Base-by-base conservation (phyloP, 768 basidiomycete species). In the Naematelia encephala region DNA sequence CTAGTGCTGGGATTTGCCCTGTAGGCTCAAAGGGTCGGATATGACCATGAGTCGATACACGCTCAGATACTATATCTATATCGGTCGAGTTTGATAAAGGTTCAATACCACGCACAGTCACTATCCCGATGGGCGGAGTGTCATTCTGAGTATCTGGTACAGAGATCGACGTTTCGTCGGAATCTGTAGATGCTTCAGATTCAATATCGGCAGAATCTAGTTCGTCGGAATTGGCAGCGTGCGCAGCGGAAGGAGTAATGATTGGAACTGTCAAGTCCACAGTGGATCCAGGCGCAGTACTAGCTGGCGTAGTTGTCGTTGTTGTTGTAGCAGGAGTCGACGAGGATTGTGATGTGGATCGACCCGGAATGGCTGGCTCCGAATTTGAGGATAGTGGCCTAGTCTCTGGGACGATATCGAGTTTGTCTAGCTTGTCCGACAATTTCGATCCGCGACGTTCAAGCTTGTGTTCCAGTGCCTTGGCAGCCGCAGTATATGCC, bases 21-120 rank as follows among this genome's bases (percentile, higher is more conserved):
- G 71, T 59, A 19, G 72, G 57, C 55, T 76, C 75, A 52, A 76
- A 70, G 11, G 66, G 61, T 5, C 75, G 43, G 30, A 74, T 72
- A 21, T 57, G 42, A 10, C 75, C 75, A 23, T 68, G 64, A 3
- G 67, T 71, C n/a, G 66, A 68, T 5, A 76, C 63, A 25, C 75
- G 49, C 49, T 76, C 71, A 4, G 73, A 47, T 23, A 74, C 68
- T 42, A 76, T 73, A 47, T 65, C 58, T n/a, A n/a, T n/a, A n/a
- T n/a, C n/a, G n/a, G 63, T 56, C 19, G 59, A 29, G 13, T 56
- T 57, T 21, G 54, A 54, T 11, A 55, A 29, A 1, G 59, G 62
- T 3, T 47, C 57, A 26, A 53, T n/a, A 21, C 56, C 56, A 16
- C 49, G 56, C 14, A 73, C 72, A n/a, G 67, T 67, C 39, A 60